Conservation (phyloP, 495 filamentous ascomycete genomes). For the Neurospora pannonica region DNA sequence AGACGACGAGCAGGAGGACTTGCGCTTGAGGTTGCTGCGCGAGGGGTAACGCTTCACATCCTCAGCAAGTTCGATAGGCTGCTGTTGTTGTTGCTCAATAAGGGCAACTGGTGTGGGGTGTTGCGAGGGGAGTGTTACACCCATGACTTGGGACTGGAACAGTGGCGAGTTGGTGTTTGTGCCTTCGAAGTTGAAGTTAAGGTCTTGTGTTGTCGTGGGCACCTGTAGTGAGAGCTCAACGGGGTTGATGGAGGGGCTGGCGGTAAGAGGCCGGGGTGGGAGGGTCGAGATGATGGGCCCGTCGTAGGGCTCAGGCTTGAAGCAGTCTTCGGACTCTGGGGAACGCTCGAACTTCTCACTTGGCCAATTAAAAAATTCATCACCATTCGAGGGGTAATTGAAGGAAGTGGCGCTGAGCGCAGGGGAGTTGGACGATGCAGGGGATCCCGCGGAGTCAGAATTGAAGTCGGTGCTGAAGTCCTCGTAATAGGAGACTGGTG, state of each 20-base stretch:
- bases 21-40: conserved; percentile 19
- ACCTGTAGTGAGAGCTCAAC: conserved; percentile 14
- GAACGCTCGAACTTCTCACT: conserved; percentile 7
- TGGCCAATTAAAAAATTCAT: conserved; percentile 9
- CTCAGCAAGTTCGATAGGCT: neutral
- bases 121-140: neutral
- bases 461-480: conserved; percentile 22
- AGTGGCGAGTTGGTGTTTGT: conserved; percentile 1
- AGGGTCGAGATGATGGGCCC: conserved; percentile 1
- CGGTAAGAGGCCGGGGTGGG: neutral
- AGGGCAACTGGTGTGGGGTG: neutral
- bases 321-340: conserved; percentile 9
- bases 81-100: neutral
- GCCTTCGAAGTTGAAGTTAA: neutral
- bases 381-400: conserved; percentile 12
- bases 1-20: conserved; percentile 9
- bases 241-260: conserved; percentile 25
- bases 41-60: conserved; percentile 11
- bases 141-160: conserved; percentile 10
- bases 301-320: conserved; percentile 14
- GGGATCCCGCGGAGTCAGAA: conserved; percentile 20
- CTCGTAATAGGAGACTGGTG: conserved; percentile 7
- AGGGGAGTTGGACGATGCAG: conserved; percentile 17
- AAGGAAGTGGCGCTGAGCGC: conserved; percentile 18
- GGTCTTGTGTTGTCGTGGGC: neutral